Base-by-base conservation (phyloP, 331 rosid species). In the Stylosanthes scabra region DNA sequence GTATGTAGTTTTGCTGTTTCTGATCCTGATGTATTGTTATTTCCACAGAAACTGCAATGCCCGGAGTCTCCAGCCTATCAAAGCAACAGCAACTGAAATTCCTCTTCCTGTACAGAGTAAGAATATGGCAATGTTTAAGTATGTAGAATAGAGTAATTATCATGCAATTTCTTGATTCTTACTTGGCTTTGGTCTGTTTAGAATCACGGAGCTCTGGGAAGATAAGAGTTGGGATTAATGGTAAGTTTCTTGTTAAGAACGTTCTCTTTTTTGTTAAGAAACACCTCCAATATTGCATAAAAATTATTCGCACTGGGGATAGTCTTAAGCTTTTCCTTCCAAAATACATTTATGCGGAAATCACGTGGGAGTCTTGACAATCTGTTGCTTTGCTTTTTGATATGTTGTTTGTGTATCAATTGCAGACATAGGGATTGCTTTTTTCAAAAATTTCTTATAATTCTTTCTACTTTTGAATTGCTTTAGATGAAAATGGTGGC, bases 41-140 rank as follows among this genome's bases (percentile, higher is more conserved):
- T 47, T 76, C 42, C 70, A 55, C 83, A 91, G 99, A 86, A 78
- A 60, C 63, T 64, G 83, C 68, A 71, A 52, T 55, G 78, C 64
- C 59, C 58, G 83, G 58, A 69, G 81, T 20, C 51, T 91, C 12
- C 89, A 76, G 66, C 93, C 96, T n/a, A 83, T 95, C 75, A 86
- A 86, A 66, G 97, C 99, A 41, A 95, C 97, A 1, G 99, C 99
- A 60, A 95, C 99, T 1, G 99, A 91, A 84, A 41, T 77, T 56
- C 99, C 97, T 51, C 97, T 92, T 27, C 84, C 96, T 0, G 68
- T 86, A 39, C 88, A 78, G 70, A 81, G 99, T 95, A 83, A 76
- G 93, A 51, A 85, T 62, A 50, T 2, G 9, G 44, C 40, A 54
- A 7, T 70, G 25, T 60, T 12, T 63, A 47, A 14, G 44, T 41